These are phyloP conservation scores for Tylopilus cervinicoccineus DNA, from an alignment of 768 basidiomycete genomes.

Conservation along the genomic window DNA sequence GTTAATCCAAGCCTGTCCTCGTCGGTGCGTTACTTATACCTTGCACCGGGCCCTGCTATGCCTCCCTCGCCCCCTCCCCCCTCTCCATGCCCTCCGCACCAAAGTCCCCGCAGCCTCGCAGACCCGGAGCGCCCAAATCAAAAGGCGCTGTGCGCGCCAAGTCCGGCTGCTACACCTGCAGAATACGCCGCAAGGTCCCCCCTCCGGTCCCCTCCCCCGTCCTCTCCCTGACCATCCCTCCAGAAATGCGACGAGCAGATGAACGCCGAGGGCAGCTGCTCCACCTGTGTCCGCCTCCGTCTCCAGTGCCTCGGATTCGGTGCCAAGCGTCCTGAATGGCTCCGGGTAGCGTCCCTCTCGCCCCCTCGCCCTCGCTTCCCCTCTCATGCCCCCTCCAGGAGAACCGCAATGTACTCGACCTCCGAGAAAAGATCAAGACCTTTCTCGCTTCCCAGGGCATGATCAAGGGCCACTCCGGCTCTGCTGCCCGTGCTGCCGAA, in stretches of 20 bases:
- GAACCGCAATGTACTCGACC: conserved; percentile 58
- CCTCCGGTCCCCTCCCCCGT: conserved; percentile 3
- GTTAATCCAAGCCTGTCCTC: background rate
- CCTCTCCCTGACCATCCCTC: conserved; percentile 12
- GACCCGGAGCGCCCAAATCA: conserved; percentile 58
- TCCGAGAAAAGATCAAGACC: conserved; percentile 75
- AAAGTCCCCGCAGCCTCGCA: conserved; percentile 39
- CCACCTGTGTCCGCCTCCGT: conserved; percentile 73
- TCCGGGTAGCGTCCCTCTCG: conserved; percentile 51
- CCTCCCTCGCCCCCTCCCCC: conserved; percentile 12
- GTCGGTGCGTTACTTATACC: conserved; percentile 32
- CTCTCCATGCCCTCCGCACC: conserved; percentile 30
- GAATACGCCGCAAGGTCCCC: conserved; percentile 77
- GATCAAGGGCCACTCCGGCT: conserved; percentile 84
- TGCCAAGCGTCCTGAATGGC: conserved; percentile 80
- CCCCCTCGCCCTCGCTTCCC: background rate
- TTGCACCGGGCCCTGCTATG: conserved; percentile 17
- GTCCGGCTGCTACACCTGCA: conserved; percentile 86
- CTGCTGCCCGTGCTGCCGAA: conserved; percentile 55
- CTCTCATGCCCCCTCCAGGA: conserved; percentile 44
- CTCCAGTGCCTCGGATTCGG: conserved; percentile 87
- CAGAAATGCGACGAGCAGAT: conserved; percentile 85
- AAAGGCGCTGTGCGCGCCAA: conserved; percentile 84
- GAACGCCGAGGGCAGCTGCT: conserved; percentile 57
- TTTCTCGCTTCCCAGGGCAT: conserved; percentile 80